These are phyloP conservation scores for Suillus plorans DNA, from an alignment of 768 basidiomycete genomes.

Conservation along the genomic window DNA sequence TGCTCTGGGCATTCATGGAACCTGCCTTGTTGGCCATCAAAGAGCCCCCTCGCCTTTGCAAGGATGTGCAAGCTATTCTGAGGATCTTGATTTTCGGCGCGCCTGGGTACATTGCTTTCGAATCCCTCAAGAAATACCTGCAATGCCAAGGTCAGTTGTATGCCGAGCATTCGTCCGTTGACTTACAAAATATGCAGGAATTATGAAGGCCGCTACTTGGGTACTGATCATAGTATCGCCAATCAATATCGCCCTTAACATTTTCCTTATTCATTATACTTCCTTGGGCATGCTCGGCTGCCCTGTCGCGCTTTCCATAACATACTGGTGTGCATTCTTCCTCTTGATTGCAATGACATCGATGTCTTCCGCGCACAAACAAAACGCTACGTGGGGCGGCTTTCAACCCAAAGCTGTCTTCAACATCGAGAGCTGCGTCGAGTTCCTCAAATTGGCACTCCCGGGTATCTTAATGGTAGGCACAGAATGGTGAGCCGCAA, in stretches of 20 bases:
- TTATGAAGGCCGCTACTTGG: constrained; percentile 70
- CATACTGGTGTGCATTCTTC: constrained; percentile 68
- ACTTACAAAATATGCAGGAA: constrained; percentile 43
- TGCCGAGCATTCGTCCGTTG: not conserved
- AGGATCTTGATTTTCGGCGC: constrained; percentile 63
- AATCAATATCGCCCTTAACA: constrained; percentile 60
- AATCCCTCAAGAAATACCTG: constrained; percentile 76
- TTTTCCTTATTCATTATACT: constrained; percentile 64
- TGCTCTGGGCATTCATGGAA: constrained; percentile 64
- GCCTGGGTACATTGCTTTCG: constrained; percentile 74
- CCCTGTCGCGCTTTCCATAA: constrained; percentile 64
- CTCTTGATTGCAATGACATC: constrained; percentile 50
- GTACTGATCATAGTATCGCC: constrained; percentile 65
- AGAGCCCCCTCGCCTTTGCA: constrained; percentile 55
- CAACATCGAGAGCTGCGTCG: constrained; percentile 47
- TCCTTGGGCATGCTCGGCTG: constrained; percentile 63
- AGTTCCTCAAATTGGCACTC: constrained; percentile 66
- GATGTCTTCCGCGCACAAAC: constrained; percentile 50
- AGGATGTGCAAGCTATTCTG: constrained; percentile 63
- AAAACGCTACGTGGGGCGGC: constrained; percentile 67
- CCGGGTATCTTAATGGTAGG: constrained; percentile 80
- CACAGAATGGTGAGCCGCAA: constrained; percentile 64
- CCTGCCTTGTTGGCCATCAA: constrained; percentile 63
- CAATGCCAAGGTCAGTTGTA: constrained; percentile 66
- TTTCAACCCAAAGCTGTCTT: constrained; percentile 45